Conservation (phyloP, 768 basidiomycete genomes). For the Omphalotus guepiniiformis region DNA sequence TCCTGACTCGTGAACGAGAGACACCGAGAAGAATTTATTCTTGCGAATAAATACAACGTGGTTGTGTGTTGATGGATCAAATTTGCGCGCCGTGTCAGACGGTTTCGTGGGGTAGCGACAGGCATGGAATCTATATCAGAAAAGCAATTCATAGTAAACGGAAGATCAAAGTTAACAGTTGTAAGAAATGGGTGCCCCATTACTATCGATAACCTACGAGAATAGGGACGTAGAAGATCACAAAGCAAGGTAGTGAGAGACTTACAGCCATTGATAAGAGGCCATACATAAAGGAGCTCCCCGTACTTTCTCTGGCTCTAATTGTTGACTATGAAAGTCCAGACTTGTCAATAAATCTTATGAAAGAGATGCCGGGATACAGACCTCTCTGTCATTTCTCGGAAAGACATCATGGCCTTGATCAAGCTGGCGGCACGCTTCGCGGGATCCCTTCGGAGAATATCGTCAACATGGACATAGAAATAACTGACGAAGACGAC, state of each 20-base stretch:
- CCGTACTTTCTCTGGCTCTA: constrained; percentile 86
- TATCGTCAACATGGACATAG: constrained; percentile 81
- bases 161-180: not conserved
- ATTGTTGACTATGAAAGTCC: constrained; percentile 44
- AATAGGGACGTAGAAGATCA: too few species aligned
- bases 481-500: constrained; percentile 94
- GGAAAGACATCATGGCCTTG: constrained; percentile 83
- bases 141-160: not conserved
- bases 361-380: constrained; percentile 16
- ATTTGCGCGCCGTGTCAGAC: constrained; percentile 80
- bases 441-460: constrained; percentile 47
- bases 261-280: constrained; percentile 92
- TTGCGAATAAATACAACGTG: constrained; percentile 90
- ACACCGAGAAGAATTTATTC: constrained; percentile 86
- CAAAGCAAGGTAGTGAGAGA: constrained; percentile 8
- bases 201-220: too few species aligned
- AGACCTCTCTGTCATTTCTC: constrained; percentile 78
- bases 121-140: constrained; percentile 74
- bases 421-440: constrained; percentile 77
- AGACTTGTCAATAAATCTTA: not conserved
- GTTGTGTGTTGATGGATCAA: constrained; percentile 68
- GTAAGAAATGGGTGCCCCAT: not conserved
- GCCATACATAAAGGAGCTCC: constrained; percentile 82
- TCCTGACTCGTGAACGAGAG: constrained; percentile 60
- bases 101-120: constrained; percentile 84